phyloP scores from a whole-genome alignment of 2,329 filamentous ascomycete genomes.

The Pseudocercospora fuligena region DNA sequence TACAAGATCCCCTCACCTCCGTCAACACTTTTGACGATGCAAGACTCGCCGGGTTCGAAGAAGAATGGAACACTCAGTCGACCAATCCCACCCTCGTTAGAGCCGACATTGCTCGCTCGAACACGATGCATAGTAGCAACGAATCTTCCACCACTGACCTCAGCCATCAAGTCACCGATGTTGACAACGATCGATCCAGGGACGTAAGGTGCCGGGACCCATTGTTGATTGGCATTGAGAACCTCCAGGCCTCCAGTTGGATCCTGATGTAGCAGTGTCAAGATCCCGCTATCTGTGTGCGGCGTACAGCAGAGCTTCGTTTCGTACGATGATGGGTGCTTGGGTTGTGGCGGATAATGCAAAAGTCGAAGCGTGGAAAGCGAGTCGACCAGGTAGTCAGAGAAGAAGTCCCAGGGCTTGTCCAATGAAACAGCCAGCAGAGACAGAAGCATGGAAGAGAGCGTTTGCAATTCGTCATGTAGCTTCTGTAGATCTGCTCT shows the following conservation, averaged over 20 bases:
- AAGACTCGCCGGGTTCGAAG: constrained; percentile 52
- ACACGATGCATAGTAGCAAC: constrained; percentile 55
- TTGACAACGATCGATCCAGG: constrained; percentile 52
- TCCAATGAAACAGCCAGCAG: constrained; percentile 47
- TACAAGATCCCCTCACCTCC: constrained; percentile 49
- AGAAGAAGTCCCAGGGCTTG: constrained; percentile 48
- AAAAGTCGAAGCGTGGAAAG: constrained; percentile 52
- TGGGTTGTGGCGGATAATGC: constrained; percentile 48
- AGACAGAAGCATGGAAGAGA: constrained; percentile 46
- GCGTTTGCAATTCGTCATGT: constrained; percentile 46
- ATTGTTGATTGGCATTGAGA: constrained; percentile 47
- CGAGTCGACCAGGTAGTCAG: constrained; percentile 47
- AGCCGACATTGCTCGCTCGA: constrained; percentile 27
- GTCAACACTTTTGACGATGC: constrained; percentile 47
- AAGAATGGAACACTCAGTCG: constrained; percentile 55
- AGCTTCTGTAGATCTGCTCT: constrained; percentile 43
- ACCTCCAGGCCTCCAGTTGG: constrained; percentile 55
- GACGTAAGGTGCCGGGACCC: constrained; percentile 50
- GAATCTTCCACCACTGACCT: constrained; percentile 49
- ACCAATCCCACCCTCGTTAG: constrained; percentile 36
- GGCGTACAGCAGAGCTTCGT: constrained; percentile 46
- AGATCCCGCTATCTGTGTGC: constrained; percentile 54
- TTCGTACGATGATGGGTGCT: constrained; percentile 12
- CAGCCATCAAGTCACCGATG: constrained; percentile 51
- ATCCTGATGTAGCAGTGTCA: constrained; percentile 56